These are phyloP conservation scores for Ceratocystis alfenasii DNA, from an alignment of 2,329 filamentous ascomycete genomes.

Conservation along the genomic window DNA sequence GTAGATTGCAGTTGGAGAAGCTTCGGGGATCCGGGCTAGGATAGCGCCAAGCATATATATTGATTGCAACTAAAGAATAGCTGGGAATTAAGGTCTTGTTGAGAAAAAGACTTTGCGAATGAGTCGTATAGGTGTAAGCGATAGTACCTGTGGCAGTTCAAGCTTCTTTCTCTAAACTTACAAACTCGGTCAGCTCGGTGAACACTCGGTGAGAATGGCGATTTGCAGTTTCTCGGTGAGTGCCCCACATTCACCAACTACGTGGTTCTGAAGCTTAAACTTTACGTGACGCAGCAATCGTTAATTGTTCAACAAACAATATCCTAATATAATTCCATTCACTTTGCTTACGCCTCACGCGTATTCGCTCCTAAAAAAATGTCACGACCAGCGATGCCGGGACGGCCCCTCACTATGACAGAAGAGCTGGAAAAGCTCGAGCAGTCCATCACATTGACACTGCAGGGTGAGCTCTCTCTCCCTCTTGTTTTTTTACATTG, in stretches of 20 bases:
- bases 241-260: slow-evolving; percentile 4
- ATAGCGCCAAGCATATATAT: neutral
- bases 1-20: neutral
- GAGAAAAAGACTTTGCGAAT: too few relatives aligned
- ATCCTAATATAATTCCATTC: neutral
- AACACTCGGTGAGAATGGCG: neutral
- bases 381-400: slow-evolving; percentile 39
- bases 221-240: neutral
- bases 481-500: neutral
- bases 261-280: neutral
- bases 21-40: neutral
- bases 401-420: slow-evolving; percentile 60
- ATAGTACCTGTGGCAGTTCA: too few relatives aligned
- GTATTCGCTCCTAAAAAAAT: slow-evolving; percentile 28
- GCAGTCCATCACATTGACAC: slow-evolving; percentile 88
- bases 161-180: too few relatives aligned
- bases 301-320: neutral
- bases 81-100: neutral
- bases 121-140: too few relatives aligned
- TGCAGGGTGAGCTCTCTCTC: slow-evolving; percentile 54
- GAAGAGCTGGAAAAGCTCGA: slow-evolving; percentile 94
- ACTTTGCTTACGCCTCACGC: neutral
- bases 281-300: neutral
- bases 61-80: neutral
- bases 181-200: neutral